phyloP scores from a whole-genome alignment of 495 filamentous ascomycete genomes.

The Penicillium riverlandense region DNA sequence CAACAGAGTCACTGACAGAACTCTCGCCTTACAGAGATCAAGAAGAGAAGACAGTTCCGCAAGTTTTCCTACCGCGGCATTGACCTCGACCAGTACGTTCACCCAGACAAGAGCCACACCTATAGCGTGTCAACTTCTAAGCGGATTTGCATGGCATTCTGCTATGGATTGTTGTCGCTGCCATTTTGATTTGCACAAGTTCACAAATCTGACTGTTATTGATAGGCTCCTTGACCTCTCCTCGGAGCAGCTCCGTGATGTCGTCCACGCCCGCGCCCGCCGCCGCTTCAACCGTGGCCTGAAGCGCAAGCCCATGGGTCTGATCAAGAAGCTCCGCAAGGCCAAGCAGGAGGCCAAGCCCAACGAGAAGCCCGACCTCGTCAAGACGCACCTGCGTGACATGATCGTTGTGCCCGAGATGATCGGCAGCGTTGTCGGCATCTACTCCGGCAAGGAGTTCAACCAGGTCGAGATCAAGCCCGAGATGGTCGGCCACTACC shows the following conservation, averaged over 20 bases:
- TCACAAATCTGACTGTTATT: conserved; percentile 16
- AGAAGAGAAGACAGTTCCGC: conserved; percentile 99
- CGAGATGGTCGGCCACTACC: conserved; percentile 99
- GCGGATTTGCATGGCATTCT: too few relatives aligned
- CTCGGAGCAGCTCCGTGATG: conserved; percentile 97
- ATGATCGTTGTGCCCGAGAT: conserved; percentile 99
- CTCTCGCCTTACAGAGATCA: conserved; percentile 61
- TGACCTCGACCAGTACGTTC: conserved; percentile 93
- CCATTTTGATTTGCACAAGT: conserved; percentile 8
- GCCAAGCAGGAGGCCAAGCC: conserved; percentile 99
- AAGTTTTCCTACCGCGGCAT: conserved; percentile 99
- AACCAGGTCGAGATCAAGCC: conserved; percentile 99
- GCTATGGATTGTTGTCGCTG: too few relatives aligned
- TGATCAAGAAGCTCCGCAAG: conserved; percentile 99
- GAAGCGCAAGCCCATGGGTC: conserved; percentile 99
- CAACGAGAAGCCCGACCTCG: conserved; percentile 98
- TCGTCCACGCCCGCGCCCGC: conserved; percentile 97
- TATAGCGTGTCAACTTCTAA: too few relatives aligned
- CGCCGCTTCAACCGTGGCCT: conserved; percentile 98
- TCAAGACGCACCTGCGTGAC: conserved; percentile 98
- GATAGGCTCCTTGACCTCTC: conserved; percentile 90
- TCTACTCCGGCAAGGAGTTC: conserved; percentile 99
- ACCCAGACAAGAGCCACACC: conserved; percentile 26
- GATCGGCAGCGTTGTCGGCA: conserved; percentile 96
- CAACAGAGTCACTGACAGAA: conserved; percentile 34